Conservation (phyloP, 1,139 yeast species). For the Diutina mesorugosa region DNA sequence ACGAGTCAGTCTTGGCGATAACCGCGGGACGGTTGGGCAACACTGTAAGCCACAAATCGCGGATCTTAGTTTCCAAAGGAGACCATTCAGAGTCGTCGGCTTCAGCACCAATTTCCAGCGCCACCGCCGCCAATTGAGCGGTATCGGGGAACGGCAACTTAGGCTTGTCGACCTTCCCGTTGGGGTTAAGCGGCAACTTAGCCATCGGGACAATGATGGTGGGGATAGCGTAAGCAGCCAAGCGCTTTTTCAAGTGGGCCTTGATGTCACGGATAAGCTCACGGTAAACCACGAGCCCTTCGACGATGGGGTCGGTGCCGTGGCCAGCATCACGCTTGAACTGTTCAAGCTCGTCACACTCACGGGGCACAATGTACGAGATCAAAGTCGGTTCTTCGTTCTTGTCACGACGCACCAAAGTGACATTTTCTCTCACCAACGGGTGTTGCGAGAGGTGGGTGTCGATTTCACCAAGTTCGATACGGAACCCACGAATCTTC, state of each 20-base stretch:
- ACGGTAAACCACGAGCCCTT: slow-evolving; percentile 66
- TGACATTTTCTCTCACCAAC: slow-evolving; percentile 79
- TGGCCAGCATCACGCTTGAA: slow-evolving; percentile 28
- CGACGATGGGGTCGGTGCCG: slow-evolving; percentile 53
- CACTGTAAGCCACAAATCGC: slow-evolving; percentile 75
- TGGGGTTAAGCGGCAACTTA: slow-evolving; percentile 87
- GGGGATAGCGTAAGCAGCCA: slow-evolving; percentile 92
- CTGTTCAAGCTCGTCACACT: slow-evolving; percentile 38
- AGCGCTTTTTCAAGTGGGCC: slow-evolving; percentile 69
- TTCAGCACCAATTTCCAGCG: slow-evolving; percentile 27
- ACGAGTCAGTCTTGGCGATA: slow-evolving; percentile 68
- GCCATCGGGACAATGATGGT: slow-evolving; percentile 78
- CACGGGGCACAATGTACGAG: slow-evolving; percentile 85
- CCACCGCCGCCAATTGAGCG: slow-evolving; percentile 65
- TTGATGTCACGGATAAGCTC: slow-evolving; percentile 72
- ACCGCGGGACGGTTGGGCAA: slow-evolving; percentile 78
- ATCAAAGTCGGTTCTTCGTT: slow-evolving; percentile 87
- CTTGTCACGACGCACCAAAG: slow-evolving; percentile 85
- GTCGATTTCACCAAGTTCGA: slow-evolving; percentile 95
- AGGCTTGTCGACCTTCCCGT: slow-evolving; percentile 97
- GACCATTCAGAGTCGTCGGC: slow-evolving; percentile 36
- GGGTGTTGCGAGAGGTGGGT: slow-evolving; percentile 93
- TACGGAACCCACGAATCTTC: slow-evolving; percentile 95
- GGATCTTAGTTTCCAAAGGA: slow-evolving; percentile 52
- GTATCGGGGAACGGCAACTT: slow-evolving; percentile 90